These are phyloP conservation scores for Ophiostoma piceae DNA, from an alignment of 2,329 filamentous ascomycete species.

Conservation along the genomic window DNA sequence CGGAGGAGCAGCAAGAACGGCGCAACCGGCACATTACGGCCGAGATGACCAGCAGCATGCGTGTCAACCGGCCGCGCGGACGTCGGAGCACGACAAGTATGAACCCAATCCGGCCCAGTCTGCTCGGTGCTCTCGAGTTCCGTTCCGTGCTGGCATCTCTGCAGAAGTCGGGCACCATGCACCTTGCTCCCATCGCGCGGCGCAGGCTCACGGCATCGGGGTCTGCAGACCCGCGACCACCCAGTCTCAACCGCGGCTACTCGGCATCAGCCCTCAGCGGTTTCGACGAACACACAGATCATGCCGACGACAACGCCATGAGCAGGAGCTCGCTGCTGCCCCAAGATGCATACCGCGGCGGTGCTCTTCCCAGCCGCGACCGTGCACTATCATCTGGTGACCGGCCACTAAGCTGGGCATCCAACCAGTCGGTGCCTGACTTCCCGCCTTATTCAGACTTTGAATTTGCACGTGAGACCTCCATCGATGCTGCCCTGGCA, in stretches of 20 bases:
- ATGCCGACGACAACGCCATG: slow-evolving; percentile 18
- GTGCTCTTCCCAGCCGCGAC: slow-evolving; percentile 30
- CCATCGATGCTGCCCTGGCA: neutral
- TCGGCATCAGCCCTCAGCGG: slow-evolving; percentile 34
- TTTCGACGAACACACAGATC: neutral
- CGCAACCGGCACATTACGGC: slow-evolving; percentile 61
- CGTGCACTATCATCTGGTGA: slow-evolving; percentile 48
- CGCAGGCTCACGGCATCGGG: slow-evolving; percentile 40
- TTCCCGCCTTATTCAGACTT: slow-evolving; percentile 17
- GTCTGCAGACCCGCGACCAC: neutral
- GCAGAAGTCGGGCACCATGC: slow-evolving; percentile 72
- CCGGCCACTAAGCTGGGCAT: slow-evolving; percentile 31
- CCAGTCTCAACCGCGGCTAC: slow-evolving; percentile 13
- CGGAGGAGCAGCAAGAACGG: slow-evolving; percentile 44
- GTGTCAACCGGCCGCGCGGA: slow-evolving; percentile 64
- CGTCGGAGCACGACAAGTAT: slow-evolving; percentile 66
- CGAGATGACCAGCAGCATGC: slow-evolving; percentile 90
- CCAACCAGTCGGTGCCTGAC: slow-evolving; percentile 9
- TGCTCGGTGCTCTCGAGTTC: slow-evolving; percentile 91
- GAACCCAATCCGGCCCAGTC: slow-evolving; percentile 82
- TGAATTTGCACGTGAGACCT: neutral
- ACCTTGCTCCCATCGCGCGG: slow-evolving; percentile 63
- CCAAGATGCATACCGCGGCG: slow-evolving; percentile 6
- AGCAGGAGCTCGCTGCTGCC: slow-evolving; percentile 27
- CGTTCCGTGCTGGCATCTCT: slow-evolving; percentile 83